These are phyloP conservation scores for Aureobasidium uvarum DNA, from an alignment of 2,329 filamentous ascomycete species.

Conservation along the genomic window DNA sequence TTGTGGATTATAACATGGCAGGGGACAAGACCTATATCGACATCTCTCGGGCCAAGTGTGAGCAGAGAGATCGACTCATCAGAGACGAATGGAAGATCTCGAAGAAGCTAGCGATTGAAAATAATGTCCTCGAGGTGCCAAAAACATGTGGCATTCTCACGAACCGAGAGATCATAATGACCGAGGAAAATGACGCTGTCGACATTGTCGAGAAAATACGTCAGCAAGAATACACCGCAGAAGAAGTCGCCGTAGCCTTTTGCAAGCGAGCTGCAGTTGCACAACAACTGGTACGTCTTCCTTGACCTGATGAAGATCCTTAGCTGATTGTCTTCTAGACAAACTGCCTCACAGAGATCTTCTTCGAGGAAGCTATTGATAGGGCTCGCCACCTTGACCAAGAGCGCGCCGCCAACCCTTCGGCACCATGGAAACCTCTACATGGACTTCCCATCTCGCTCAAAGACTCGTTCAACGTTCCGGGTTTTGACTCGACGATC, in stretches of 20 bases:
- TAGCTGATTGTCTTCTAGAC: conserved; percentile 27
- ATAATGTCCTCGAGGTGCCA: conserved; percentile 49
- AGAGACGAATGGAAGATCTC: conserved; percentile 27
- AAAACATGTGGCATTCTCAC: conserved; percentile 51
- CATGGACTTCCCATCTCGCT: conserved; percentile 57
- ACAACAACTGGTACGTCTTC: conserved; percentile 33
- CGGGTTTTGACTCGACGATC: conserved; percentile 57
- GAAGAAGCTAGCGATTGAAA: conserved; percentile 6
- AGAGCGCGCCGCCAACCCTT: conserved; percentile 30
- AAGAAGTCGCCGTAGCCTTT: conserved; percentile 42
- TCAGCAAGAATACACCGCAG: conserved; percentile 33
- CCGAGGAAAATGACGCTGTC: conserved; percentile 51
- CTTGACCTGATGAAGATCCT: neutral
- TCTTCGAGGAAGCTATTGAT: conserved; percentile 44
- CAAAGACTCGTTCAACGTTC: conserved; percentile 63
- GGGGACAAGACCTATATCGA: conserved; percentile 26
- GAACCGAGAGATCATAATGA: conserved; percentile 52
- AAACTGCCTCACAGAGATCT: conserved; percentile 39
- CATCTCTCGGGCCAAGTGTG: conserved; percentile 27
- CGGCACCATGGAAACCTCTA: conserved; percentile 35
- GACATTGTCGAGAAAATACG: conserved; percentile 40
- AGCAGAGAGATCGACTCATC: conserved; percentile 28
- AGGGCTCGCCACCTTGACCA: conserved; percentile 33
- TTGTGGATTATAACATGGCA: neutral
- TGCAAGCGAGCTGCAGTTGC: conserved; percentile 40